Percentiles rank a stretch among this genome's conserved stretches.
Evolutionary conservation across 2,329 filamentous ascomycete species (phyloP).

Genomic region (Venturia carpophila): DNA sequence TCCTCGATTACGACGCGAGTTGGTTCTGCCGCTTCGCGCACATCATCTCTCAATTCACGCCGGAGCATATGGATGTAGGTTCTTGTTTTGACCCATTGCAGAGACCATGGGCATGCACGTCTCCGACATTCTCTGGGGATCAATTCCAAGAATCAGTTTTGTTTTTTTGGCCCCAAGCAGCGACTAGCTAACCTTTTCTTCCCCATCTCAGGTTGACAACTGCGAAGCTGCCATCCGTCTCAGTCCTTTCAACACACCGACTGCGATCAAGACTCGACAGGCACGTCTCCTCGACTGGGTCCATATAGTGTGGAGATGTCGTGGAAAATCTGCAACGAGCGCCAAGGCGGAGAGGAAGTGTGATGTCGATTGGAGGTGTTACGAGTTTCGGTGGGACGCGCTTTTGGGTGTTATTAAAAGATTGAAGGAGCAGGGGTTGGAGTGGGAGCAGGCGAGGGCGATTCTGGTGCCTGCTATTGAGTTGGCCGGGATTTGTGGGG

Average conservation of each 20-base stretch:
- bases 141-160: no score
- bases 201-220: neutral
- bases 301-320: neutral
- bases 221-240: neutral
- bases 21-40: neutral
- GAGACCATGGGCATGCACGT: neutral
- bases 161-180: no score
- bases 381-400: neutral
- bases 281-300: neutral
- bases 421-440: neutral
- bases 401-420: neutral
- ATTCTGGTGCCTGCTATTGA: neutral
- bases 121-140: neutral
- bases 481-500: neutral
- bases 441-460: neutral
- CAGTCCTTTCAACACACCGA: neutral
- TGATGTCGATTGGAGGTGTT: neutral
- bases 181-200: no score
- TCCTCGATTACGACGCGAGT: neutral
- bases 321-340: neutral
- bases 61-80: neutral
- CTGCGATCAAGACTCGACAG: neutral
- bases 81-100: neutral
- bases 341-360: neutral
- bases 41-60: neutral